phyloP scores from a whole-genome alignment of 208 protist genomes.

The Leishmania arabica region DNA sequence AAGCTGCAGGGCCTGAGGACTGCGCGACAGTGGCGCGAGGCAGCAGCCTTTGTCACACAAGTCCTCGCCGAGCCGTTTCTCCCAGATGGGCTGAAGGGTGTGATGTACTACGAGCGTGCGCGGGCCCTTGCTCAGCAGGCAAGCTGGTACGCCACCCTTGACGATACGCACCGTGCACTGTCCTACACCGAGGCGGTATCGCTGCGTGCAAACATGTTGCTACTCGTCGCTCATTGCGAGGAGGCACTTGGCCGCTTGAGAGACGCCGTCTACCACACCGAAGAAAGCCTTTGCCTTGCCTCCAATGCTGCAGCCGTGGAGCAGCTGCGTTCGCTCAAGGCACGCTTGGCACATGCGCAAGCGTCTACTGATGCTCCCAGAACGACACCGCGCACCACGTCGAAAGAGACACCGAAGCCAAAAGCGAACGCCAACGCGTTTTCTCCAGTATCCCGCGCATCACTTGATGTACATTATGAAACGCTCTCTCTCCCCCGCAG shows the following conservation, averaged over 20 bases:
- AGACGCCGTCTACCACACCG: conserved; percentile 50
- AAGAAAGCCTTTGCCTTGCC: conserved; percentile 37
- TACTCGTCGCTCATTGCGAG: conserved; percentile 53
- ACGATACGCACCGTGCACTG: conserved; percentile 53
- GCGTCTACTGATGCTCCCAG: background rate
- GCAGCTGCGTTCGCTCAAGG: conserved; percentile 24
- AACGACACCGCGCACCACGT: background rate
- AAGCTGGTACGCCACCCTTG: conserved; percentile 54
- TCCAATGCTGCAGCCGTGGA: conserved; percentile 12
- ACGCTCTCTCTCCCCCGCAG: conserved; percentile 13
- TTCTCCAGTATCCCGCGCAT: too few species aligned
- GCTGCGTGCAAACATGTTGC: conserved; percentile 35
- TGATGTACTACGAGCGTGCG: conserved; percentile 39
- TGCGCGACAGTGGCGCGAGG: conserved; percentile 10
- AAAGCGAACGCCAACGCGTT: background rate
- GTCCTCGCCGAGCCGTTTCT: conserved; percentile 9
- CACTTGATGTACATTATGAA: conserved; percentile 20
- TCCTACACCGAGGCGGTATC: conserved; percentile 25
- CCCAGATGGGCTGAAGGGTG: conserved; percentile 35
- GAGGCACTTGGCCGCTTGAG: conserved; percentile 55
- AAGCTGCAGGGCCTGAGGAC: conserved; percentile 10
- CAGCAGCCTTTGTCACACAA: background rate
- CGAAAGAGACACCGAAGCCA: background rate
- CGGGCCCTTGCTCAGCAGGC: conserved; percentile 34
- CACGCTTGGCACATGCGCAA: conserved; percentile 22